Conservation (phyloP, 768 basidiomycete species). For the Clathrus columnatus region DNA sequence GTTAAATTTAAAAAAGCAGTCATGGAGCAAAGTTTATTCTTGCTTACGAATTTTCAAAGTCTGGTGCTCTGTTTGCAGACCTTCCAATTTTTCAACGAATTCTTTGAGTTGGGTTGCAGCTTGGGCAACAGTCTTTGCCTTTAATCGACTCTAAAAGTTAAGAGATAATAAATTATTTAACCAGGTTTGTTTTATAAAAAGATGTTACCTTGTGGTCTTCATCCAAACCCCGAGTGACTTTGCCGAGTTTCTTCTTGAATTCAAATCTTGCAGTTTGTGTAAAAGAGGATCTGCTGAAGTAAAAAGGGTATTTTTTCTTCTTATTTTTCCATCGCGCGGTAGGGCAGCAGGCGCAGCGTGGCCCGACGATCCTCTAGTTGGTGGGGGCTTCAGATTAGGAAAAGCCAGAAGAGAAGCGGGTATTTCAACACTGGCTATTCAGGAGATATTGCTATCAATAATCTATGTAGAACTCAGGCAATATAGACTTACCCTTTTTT, state of each 20-base stretch:
- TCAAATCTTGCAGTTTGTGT: slow-evolving; percentile 76
- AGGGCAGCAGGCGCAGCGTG: no score
- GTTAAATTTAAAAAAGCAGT: not conserved
- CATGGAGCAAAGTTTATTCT: not conserved
- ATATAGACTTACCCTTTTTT: slow-evolving; percentile 62
- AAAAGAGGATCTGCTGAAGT: slow-evolving; percentile 74
- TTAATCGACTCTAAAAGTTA: slow-evolving; percentile 71
- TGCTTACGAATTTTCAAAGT: slow-evolving; percentile 77
- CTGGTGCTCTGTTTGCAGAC: slow-evolving; percentile 87
- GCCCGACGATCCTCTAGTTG: slow-evolving; percentile 2
- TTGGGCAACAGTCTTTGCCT: slow-evolving; percentile 84
- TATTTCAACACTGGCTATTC: slow-evolving; percentile 68
- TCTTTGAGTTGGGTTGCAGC: slow-evolving; percentile 90
- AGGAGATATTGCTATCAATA: slow-evolving; percentile 9
- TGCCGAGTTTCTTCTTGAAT: slow-evolving; percentile 78
- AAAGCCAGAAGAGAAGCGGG: slow-evolving; percentile 60
- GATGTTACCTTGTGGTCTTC: slow-evolving; percentile 76
- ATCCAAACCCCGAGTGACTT: slow-evolving; percentile 75
- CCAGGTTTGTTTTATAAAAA: not conserved
- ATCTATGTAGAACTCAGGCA: not conserved
- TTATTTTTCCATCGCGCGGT: slow-evolving; percentile 39
- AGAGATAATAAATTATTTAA: slow-evolving; percentile 1
- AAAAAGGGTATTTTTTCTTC: slow-evolving; percentile 84
- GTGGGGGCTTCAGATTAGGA: slow-evolving; percentile 29
- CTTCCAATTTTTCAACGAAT: slow-evolving; percentile 92